Evolutionary conservation across 345 rosid genomes (phyloP), one percentile per base, ranked within the genome.

Genomic region (Euphorbia lathyris): DNA sequence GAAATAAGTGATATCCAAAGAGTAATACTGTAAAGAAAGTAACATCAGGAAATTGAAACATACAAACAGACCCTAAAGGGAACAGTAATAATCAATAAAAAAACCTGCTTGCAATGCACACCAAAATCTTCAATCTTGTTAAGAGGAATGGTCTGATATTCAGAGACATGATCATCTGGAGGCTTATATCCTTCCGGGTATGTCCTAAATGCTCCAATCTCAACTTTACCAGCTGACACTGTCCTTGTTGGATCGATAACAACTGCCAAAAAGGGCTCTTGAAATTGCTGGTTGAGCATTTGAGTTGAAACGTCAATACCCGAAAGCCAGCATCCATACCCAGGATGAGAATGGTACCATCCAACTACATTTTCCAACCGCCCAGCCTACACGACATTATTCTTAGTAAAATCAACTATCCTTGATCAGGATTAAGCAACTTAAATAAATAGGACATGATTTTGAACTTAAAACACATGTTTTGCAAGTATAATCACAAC

Each of bases 221-320:
- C 99, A 65, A 96, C 99, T 85, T 96, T 96, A 63, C 99, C 99
- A 79, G 99, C 99, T 5, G 99, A 92, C 58, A 92, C 98, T 72
- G 99, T 96, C 86, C 99, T 90, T 12, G 98, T 96, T 9, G 99
- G 99, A 79, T 96, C 98, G 48, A 96, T 92, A 50, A 96, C 99
- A 60, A 96, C 98, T 9, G 97, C 99, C 71, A 96, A 80, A 81
- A 96, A 96, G 1, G 98, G 99, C 59, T 96, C 99, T 77, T 96
- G 99, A 76, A 70, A 92, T 73, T 92, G 98, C 74, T 92, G 99
- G 81, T 96, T 96, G 64, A 89, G 87, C 99, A 92, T 96, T 80
- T 96, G 99, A 0, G 99, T 96, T 0, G 99, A 88, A 14, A 96
- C 99, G 78, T 96, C 99, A 52, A 92, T 96, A 48, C 99, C 99